Percentiles rank a stretch among this genome's conserved stretches.
phyloP scores from a whole-genome alignment of 2,329 filamentous ascomycete genomes.

The Ophiostoma tasmaniense region DNA sequence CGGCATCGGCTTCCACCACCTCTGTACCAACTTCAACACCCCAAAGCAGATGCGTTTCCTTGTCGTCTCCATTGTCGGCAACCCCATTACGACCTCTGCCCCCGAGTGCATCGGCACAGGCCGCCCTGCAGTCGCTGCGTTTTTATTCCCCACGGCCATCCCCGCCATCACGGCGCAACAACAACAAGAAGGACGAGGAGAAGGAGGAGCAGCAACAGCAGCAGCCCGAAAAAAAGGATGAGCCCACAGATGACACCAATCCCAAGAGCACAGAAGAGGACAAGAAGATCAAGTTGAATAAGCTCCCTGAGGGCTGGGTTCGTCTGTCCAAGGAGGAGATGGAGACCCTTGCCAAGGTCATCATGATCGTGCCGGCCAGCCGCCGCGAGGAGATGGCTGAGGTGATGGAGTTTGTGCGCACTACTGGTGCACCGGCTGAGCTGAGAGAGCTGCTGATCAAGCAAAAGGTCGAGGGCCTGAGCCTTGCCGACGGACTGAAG shows the following conservation, averaged over 20 bases:
- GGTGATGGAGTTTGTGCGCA: conserved; percentile 54
- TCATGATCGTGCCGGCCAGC: conserved; percentile 54
- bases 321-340: conserved; percentile 38
- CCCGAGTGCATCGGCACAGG: conserved; percentile 3
- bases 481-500: conserved; percentile 47
- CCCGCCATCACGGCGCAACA: conserved; percentile 14
- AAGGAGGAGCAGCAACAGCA: neutral
- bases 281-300: conserved; percentile 7
- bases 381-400: conserved; percentile 52
- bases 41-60: neutral
- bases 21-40: neutral
- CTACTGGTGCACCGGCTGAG: conserved; percentile 61
- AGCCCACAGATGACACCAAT: neutral
- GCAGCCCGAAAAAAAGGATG: neutral
- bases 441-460: conserved; percentile 49
- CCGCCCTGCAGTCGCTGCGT: conserved; percentile 13
- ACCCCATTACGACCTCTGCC: conserved; percentile 4
- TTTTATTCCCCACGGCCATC: conserved; percentile 17
- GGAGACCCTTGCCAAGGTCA: conserved; percentile 48
- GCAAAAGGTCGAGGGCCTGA: conserved; percentile 44
- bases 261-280: neutral
- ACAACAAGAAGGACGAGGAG: conserved; percentile 12
- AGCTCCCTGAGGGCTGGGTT: conserved; percentile 32
- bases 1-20: neutral
- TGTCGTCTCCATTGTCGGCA: neutral